Evolutionary conservation across 768 basidiomycete species (phyloP), one percentile per base, ranked within the genome.

Genomic region (Xerocomellus intermedius): DNA sequence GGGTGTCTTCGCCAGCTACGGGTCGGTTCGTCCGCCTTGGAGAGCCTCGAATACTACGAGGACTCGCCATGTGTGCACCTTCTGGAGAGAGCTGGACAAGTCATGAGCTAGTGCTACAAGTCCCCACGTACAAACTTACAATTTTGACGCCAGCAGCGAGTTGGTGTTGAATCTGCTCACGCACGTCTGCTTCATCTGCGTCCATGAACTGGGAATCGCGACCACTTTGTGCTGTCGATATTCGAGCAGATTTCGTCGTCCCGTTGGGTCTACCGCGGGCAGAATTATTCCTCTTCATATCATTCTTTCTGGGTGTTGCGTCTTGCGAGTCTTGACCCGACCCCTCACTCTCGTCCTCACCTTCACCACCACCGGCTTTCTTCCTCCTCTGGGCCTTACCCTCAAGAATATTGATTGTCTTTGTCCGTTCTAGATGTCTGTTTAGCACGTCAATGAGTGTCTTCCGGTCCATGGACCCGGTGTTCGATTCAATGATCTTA

Each of bases 111-210:
- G 50, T 21, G 42, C 42, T 26, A 35, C 24, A 52, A 53, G 37
- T 26, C 50, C 21, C 17, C 14, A 45, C 9, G 19, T 37, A 36
- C 17, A 10, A 42, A 76, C 82, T 58, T 65, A 93, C 89, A 56
- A 89, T 76, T 52, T 81, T 83, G 16, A 82, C 85, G 35, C 89
- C 91, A 52, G 85, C 86, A 33, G 81, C 86, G 30, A 95, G 73
- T 56, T 91, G 91, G 57, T 89, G 85, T 64, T 94, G 90, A 42
- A 96, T 90, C 68, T 95, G 92, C 64, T 89, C 87, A 59, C 89
- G 82, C 8, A 90, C 91, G 61, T 86, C 79, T 13, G 81, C 85
- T 50, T 91, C 91, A 60, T 94, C 91, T 4, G 91, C 91, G 69
- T 94, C 91, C 86, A 91, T 87, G 64, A 93, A 93, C 63, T 92